A percentile compares a stretch with the other conserved stretches of the same genome.
These are phyloP conservation scores for Protomyces lactucae-debilis DNA, from an alignment of 1,139 yeast species.

Conservation along the genomic window DNA sequence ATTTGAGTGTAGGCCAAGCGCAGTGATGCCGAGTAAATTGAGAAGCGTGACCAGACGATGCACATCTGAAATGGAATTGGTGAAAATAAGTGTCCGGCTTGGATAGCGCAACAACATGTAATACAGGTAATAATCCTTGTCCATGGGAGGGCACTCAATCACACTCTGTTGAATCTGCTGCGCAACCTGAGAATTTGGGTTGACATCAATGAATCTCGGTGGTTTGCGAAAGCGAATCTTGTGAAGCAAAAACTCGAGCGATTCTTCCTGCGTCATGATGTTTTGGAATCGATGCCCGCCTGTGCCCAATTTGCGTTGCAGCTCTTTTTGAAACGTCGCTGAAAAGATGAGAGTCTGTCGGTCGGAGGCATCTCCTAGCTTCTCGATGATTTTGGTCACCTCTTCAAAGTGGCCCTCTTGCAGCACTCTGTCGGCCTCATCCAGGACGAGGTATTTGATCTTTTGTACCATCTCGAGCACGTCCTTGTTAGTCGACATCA, in stretches of 20 bases:
- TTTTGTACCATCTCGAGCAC: conserved; percentile 52
- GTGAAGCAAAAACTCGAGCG: conserved; percentile 40
- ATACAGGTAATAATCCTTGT: conserved; percentile 83
- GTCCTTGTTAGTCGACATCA: conserved; percentile 50
- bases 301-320: conserved; percentile 62
- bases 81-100: conserved; percentile 84
- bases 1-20: conserved; percentile 83
- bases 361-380: conserved; percentile 43
- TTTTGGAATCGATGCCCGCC: conserved; percentile 32
- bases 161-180: conserved; percentile 74
- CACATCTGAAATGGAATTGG: conserved; percentile 90
- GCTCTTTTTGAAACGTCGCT: conserved; percentile 83
- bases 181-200: conserved; percentile 79
- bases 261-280: conserved; percentile 37
- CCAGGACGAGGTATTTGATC: conserved; percentile 71
- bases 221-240: conserved; percentile 41
- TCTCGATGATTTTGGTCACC: conserved; percentile 70
- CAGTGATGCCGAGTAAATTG: conserved; percentile 61
- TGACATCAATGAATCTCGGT: conserved; percentile 70
- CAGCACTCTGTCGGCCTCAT: conserved; percentile 94
- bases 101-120: conserved; percentile 83
- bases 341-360: conserved; percentile 93
- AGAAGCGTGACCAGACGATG: conserved; percentile 76
- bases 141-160: conserved; percentile 85
- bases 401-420: conserved; percentile 97